Percentiles rank a stretch among this genome's conserved stretches.
Evolutionary conservation across 805 yeast genomes (phyloP).

Genomic region (Candida saitoana): DNA sequence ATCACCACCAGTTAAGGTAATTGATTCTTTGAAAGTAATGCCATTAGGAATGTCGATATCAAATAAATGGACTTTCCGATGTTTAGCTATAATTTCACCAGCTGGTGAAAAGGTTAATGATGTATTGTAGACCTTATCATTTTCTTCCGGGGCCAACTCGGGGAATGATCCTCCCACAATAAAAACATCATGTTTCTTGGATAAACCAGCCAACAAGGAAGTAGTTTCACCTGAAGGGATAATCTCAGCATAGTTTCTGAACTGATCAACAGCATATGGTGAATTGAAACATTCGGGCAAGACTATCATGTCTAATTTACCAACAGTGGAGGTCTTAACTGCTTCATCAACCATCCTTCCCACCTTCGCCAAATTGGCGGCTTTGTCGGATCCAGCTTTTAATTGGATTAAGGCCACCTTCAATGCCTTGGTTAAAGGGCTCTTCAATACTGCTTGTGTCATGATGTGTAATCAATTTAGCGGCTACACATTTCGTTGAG

Average conservation of each 20-base stretch:
- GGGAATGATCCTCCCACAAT: constrained; percentile 93
- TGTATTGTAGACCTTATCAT: constrained; percentile 63
- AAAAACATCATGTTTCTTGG: constrained; percentile 58
- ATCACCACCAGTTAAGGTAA: constrained; percentile 70
- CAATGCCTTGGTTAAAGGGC: constrained; percentile 51
- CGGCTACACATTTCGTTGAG: background rate
- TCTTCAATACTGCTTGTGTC: constrained; percentile 19
- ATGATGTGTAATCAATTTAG: too few relatives aligned
- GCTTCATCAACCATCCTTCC: constrained; percentile 63
- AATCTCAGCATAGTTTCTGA: constrained; percentile 82
- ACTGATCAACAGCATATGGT: constrained; percentile 85
- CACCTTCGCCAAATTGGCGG: constrained; percentile 70
- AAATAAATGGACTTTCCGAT: constrained; percentile 82
- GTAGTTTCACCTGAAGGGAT: constrained; percentile 76
- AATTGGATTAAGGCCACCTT: constrained; percentile 85
- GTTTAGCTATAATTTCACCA: constrained; percentile 82
- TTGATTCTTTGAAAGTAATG: constrained; percentile 81
- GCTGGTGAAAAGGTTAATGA: constrained; percentile 65
- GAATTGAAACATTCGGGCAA: constrained; percentile 96
- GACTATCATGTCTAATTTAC: constrained; percentile 62
- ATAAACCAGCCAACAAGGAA: constrained; percentile 55
- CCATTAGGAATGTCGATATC: constrained; percentile 92
- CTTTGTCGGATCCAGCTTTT: constrained; percentile 75
- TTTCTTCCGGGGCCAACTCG: constrained; percentile 53
- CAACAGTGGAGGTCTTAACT: constrained; percentile 26